Evolutionary conservation across 192 early-diverging fungal species (phyloP), one percentile per base, ranked within the genome.

Genomic region (Podila clonocystis): DNA sequence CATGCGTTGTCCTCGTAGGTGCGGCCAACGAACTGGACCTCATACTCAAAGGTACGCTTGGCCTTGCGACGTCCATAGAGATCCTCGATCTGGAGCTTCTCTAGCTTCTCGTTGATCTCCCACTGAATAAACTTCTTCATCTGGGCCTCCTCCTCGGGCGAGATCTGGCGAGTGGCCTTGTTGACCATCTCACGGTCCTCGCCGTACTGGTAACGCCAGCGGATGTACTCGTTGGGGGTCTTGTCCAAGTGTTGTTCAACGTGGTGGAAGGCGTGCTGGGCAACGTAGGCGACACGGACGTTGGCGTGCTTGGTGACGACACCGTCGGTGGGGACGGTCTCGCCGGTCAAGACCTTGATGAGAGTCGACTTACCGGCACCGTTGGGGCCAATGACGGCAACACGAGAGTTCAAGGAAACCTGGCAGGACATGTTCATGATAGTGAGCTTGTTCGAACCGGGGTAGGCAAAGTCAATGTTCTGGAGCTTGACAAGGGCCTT

Each of bases 261-360:
- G 83, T 95, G 93, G 83, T 94, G 93, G 92, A 95, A 94, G 62
- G 93, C 91, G 85, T 95, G 94, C 83, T 95, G 93, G 49, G 93
- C 93, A 57, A 95, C 91, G 74, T 94, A 94, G 62, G 89, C 94
- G 74, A 95, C 89, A 84, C 93, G 93, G 75, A 93, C 85, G 85
- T 94, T 94, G 63, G 91, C 92, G 82, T 95, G 93, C 80, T 91
- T 94, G 90, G 91, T 93, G 63, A 95, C 93, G 30, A 83, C 80
- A 74, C 94, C 94, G 28, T 83, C 74, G 49, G 88, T 87, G 24
- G 94, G 90, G 70, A 90, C 87, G 30, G 92, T 86, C 77, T 95
- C 93, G 70, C 94, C 93, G 48, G 91, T 90, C 73, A 95, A 87
- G 50, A 95, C 85, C 86, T 93, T 92, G 62, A 79, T 79, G 41